A percentile compares a stretch with the other conserved stretches of the same genome.
phyloP scores from a whole-genome alignment of 176 grass and related monocot genomes.

The Lolium perenne region DNA sequence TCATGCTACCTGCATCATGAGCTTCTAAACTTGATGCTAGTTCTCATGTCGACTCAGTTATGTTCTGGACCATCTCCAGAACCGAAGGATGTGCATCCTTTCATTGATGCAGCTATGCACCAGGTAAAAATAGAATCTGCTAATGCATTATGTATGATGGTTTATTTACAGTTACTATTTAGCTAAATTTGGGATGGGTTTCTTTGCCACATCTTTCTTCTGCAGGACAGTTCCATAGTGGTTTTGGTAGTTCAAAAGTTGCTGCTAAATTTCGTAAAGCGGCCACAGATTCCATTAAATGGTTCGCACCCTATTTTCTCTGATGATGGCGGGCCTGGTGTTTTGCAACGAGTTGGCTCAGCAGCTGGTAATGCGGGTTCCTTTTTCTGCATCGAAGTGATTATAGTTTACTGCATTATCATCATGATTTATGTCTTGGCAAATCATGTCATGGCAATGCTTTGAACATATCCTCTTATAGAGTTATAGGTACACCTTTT shows the following conservation, averaged over 20 bases:
- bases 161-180: constrained; percentile 22
- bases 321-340: constrained; percentile 75
- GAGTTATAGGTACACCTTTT: neutral
- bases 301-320: constrained; percentile 67
- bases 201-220: constrained; percentile 41
- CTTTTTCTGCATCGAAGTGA: constrained; percentile 21
- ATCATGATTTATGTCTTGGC: constrained; percentile 13
- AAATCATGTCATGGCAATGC: constrained; percentile 23
- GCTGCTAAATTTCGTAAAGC: constrained; percentile 82
- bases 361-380: constrained; percentile 76
- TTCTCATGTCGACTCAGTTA: constrained; percentile 97
- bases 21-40: constrained; percentile 93
- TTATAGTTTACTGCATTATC: constrained; percentile 31
- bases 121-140: constrained; percentile 69
- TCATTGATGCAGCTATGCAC: constrained; percentile 91
- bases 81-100: constrained; percentile 93
- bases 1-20: constrained; percentile 94
- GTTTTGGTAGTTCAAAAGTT: constrained; percentile 70
- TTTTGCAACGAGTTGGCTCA: constrained; percentile 93
- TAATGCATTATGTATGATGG: constrained; percentile 17
- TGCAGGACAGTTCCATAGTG: constrained; percentile 80
- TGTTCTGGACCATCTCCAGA: constrained; percentile 96
- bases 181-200: constrained; percentile 46
- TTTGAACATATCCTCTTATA: constrained; percentile 20
- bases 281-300: constrained; percentile 72